These are phyloP conservation scores for Cerioporus squamosus DNA, from an alignment of 1,284 basidiomycete species.

Conservation along the genomic window DNA sequence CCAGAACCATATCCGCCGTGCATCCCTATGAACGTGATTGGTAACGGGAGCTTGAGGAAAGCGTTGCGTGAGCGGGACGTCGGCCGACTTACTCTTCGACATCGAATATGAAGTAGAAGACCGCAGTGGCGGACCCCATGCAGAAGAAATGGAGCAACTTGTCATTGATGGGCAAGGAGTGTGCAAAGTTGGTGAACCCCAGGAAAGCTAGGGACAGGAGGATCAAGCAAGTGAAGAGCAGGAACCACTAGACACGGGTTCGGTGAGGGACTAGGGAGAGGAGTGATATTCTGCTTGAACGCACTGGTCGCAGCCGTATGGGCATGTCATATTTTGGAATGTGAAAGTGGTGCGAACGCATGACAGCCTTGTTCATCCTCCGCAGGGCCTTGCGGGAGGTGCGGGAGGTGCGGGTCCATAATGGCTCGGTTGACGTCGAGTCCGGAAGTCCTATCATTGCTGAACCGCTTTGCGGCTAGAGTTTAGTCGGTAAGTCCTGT, in stretches of 20 bases:
- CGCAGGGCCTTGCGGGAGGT: constrained; percentile 36
- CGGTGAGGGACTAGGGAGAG: constrained; percentile 11
- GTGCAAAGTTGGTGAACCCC: constrained; percentile 73
- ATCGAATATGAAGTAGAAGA: constrained; percentile 89
- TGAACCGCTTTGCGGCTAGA: background rate
- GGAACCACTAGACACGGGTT: constrained; percentile 65
- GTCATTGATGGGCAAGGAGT: constrained; percentile 75
- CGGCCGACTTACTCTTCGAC: constrained; percentile 73
- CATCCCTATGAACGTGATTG: constrained; percentile 50
- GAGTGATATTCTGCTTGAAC: constrained; percentile 28
- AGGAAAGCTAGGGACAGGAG: constrained; percentile 73
- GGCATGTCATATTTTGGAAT: constrained; percentile 74
- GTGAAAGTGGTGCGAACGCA: constrained; percentile 58
- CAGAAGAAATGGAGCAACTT: constrained; percentile 87
- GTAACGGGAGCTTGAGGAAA: background rate
- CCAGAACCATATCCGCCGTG: constrained; percentile 84
- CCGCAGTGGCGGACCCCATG: constrained; percentile 75
- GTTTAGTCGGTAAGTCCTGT: no score
- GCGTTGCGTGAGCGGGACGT: background rate
- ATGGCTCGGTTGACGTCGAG: constrained; percentile 17
- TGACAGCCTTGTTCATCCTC: constrained; percentile 50
- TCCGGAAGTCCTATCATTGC: constrained; percentile 24
- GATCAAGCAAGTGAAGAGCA: constrained; percentile 64
- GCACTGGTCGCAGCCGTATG: constrained; percentile 72
- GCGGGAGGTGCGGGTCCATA: constrained; percentile 30